Evolutionary conservation across 352 stramenopile species (phyloP), one percentile per base, ranked within the genome.

Genomic region (Globisporangium yorkense): DNA sequence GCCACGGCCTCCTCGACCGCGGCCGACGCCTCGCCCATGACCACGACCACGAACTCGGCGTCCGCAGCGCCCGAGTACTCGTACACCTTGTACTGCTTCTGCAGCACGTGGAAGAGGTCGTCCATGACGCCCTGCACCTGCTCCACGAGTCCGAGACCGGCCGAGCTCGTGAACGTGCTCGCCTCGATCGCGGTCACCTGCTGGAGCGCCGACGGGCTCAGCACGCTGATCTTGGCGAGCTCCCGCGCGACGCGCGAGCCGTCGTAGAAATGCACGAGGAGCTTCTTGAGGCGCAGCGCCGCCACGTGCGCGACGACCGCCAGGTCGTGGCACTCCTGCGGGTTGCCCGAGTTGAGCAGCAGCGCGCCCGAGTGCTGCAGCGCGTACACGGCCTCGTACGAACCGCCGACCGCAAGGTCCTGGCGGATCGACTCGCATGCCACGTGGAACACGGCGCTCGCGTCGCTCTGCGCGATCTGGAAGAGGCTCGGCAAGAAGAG

Each of bases 241-340:
- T 90, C 77, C n/a, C 69, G 66, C 0, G 77, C 76, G 12, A 92
- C 74, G 55, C 80, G 81, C 33, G 77, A 65, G 27, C 80, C 80
- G 52, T 94, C 84, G 62, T 89, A 94, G 54, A 94, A 92, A 70
- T 92, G 78, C 27, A 94, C 70, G 31, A 88, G 57, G 27, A 89
- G 69, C 61, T 87, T 87, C 51, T 70, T 65, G 29, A 88, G 71
- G 0, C 76, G 73, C 56, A 73, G 56, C 21, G 80, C 80, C 6
- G 77, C 79, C 49, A 94, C 71, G 58, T 94, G 80, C 3, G 82
- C 80, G 20, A 91, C 77, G 9, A 94, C 71, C 0, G 82, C 79
- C 5, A 94, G 56, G 59, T 94, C 84, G 62, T 94, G 84, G 54
- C 76, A 84, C 59, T 93, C 84, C 59, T 91, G 80, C 10, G 80